Percentiles rank a stretch among this genome's conserved stretches.
Conservation (phyloP, 2,329 filamentous ascomycete species). For the Microsporum canis region DNA sequence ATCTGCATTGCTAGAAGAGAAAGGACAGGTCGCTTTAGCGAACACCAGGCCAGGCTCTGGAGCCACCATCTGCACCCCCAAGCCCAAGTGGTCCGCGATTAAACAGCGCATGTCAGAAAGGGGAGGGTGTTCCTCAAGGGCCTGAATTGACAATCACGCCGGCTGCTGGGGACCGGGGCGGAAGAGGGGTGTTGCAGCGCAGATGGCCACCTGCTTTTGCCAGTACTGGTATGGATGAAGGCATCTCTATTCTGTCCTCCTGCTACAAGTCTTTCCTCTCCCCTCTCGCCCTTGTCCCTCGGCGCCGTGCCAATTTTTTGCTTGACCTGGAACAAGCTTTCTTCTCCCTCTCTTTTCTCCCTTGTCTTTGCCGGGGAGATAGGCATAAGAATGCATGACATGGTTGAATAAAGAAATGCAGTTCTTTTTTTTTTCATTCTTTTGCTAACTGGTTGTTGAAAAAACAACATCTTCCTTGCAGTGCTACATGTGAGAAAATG, state of each 20-base stretch:
- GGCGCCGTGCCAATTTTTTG: not conserved
- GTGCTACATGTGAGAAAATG: conserved; percentile 55
- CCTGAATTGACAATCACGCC: not conserved
- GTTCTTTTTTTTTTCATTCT: not conserved
- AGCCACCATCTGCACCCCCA: not conserved
- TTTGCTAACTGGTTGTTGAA: not conserved
- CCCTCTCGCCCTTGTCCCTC: not conserved
- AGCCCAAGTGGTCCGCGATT: not conserved
- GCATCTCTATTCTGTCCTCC: not conserved
- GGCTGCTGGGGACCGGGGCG: not conserved
- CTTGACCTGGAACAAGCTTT: conserved; percentile 3
- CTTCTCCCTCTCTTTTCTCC: not conserved
- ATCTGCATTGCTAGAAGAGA: not conserved
- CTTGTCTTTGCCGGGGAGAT: not conserved
- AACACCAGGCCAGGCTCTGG: not conserved
- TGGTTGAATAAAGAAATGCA: not conserved
- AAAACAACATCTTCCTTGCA: conserved; percentile 21
- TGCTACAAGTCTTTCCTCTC: not conserved
- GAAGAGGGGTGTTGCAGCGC: not conserved
- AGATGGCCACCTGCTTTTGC: conserved; percentile 12
- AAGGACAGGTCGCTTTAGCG: not conserved
- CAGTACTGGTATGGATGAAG: conserved; percentile 12
- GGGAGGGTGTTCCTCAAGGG: not conserved
- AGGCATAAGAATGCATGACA: not conserved
- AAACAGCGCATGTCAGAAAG: not conserved